A percentile compares a stretch with the other conserved stretches of the same genome.
Conservation (phyloP, 2,329 filamentous ascomycete species). For the Cordyceps tenuipes region DNA sequence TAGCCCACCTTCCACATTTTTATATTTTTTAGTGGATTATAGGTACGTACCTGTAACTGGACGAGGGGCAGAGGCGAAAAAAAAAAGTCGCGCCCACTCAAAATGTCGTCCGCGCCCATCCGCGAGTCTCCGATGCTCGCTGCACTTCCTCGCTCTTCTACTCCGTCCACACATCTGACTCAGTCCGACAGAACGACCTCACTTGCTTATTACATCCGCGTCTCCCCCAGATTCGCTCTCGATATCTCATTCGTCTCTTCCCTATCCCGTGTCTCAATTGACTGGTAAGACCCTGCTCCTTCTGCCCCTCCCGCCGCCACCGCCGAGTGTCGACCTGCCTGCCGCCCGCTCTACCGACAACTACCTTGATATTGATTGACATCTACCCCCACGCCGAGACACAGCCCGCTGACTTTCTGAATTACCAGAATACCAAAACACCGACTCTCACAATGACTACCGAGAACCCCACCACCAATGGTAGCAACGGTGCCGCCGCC, state of each 20-base stretch:
- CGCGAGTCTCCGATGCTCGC: conserved; percentile 6
- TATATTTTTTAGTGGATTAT: neutral
- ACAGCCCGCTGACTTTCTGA: neutral
- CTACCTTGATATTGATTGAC: neutral
- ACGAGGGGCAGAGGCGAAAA: neutral
- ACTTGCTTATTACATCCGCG: neutral
- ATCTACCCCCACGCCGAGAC: neutral
- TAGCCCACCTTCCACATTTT: neutral
- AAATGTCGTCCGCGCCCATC: conserved; percentile 8
- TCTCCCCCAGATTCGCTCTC: neutral
- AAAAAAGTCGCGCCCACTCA: neutral
- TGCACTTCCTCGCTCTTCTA: neutral
- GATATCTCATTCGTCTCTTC: neutral
- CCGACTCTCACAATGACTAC: conserved; percentile 24
- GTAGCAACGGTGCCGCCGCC: conserved; percentile 30
- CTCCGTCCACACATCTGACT: conserved; percentile 8
- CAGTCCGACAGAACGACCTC: neutral
- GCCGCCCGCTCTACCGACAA: neutral
- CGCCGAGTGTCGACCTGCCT: neutral
- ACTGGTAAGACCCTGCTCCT: neutral
- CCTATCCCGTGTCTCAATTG: neutral
- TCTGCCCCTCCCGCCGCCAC: neutral
- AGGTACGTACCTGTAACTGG: too few relatives aligned
- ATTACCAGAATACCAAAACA: neutral
- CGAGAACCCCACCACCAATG: conserved; percentile 19